Evolutionary conservation across 345 rosid species (phyloP).

Genomic region (Brassica incana): DNA sequence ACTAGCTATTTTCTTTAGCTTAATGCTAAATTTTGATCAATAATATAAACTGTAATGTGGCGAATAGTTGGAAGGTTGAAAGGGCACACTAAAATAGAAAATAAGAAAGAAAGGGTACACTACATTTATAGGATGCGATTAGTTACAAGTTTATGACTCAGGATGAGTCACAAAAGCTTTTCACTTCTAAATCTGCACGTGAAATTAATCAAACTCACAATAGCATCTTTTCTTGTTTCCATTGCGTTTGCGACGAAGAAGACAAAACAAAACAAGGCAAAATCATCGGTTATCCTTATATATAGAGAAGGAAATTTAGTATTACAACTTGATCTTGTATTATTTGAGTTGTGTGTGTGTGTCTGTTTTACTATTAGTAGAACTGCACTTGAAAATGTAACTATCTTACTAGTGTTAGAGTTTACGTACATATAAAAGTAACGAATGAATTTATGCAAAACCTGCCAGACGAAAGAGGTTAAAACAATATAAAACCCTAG

Average conservation of each 20-base stretch:
- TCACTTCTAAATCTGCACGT: conserved; percentile 28
- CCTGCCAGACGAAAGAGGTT: neutral
- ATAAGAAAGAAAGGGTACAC: conserved; percentile 14
- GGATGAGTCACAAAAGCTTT: conserved; percentile 34
- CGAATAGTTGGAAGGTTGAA: conserved; percentile 32
- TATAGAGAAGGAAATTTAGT: neutral
- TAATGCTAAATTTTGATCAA: conserved; percentile 2
- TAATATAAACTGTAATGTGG: conserved; percentile 33
- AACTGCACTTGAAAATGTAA: neutral
- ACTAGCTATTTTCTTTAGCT: conserved; percentile 4
- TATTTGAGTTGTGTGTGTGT: neutral
- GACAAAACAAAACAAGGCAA: neutral
- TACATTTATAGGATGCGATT: conserved; percentile 23
- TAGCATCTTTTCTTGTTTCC: conserved; percentile 33
- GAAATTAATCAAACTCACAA: conserved; percentile 24
- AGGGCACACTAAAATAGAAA: conserved; percentile 16
- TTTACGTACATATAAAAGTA: neutral
- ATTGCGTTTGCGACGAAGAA: conserved; percentile 29
- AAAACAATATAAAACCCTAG: neutral
- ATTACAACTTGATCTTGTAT: neutral
- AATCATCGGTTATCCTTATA: neutral
- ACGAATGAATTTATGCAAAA: neutral
- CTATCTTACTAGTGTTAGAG: no score
- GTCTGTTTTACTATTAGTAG: neutral
- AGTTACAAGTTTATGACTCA: conserved; percentile 24